Conservation (phyloP, 1,139 yeast genomes). For the Zygoascus meyerae region DNA sequence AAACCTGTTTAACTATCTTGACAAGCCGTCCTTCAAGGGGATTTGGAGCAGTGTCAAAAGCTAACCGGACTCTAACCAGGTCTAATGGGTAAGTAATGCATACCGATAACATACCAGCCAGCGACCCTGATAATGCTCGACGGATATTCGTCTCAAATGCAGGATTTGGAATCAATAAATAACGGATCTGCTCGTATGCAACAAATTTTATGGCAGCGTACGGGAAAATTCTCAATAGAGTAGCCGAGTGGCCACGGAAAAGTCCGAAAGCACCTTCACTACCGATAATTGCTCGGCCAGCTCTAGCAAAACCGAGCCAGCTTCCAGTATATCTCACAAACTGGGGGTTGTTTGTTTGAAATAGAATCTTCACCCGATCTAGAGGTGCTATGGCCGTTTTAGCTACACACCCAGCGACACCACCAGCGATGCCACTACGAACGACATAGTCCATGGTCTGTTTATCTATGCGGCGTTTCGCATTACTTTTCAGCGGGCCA, state of each 20-base stretch:
- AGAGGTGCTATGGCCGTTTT: slow-evolving; percentile 93
- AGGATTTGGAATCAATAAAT: slow-evolving; percentile 68
- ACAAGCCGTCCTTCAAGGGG: slow-evolving; percentile 46
- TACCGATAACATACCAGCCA: slow-evolving; percentile 80
- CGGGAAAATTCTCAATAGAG: slow-evolving; percentile 85
- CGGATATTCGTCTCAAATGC: slow-evolving; percentile 73
- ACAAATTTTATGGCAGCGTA: slow-evolving; percentile 97
- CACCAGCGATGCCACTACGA: slow-evolving; percentile 89
- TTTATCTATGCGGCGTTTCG: slow-evolving; percentile 43
- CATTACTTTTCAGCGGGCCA: not conserved
- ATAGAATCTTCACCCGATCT: slow-evolving; percentile 88
- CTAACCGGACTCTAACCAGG: slow-evolving; percentile 81
- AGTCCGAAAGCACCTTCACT: slow-evolving; percentile 78
- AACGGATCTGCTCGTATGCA: slow-evolving; percentile 90
- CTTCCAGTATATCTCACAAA: slow-evolving; percentile 77
- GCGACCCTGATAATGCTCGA: slow-evolving; percentile 81
- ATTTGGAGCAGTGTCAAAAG: slow-evolving; percentile 63
- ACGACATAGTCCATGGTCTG: slow-evolving; percentile 72
- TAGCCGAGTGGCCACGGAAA: slow-evolving; percentile 94
- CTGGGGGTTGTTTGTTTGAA: slow-evolving; percentile 92
- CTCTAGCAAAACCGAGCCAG: slow-evolving; percentile 65
- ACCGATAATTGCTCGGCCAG: slow-evolving; percentile 59
- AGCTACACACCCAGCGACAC: slow-evolving; percentile 92
- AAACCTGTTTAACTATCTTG: slow-evolving; percentile 51
- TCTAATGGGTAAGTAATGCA: slow-evolving; percentile 91